Conservation (phyloP, 2,329 filamentous ascomycete species). For the Sporothrix humicola region DNA sequence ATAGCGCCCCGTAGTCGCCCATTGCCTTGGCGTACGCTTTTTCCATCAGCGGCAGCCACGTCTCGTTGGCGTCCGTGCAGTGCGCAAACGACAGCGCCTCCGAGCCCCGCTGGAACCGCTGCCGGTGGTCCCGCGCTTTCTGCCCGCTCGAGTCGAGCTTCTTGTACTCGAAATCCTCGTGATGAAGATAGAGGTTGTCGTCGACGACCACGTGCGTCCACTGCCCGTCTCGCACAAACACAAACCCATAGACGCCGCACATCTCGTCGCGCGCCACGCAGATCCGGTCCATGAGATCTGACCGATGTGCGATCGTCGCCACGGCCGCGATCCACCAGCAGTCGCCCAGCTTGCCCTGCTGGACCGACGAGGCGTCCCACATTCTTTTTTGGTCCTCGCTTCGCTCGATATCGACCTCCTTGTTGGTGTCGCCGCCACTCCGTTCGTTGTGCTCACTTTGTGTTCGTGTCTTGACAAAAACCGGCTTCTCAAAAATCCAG, state of each 20-base stretch:
- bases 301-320: constrained; percentile 69
- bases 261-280: constrained; percentile 71
- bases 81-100: constrained; percentile 72
- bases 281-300: constrained; percentile 67
- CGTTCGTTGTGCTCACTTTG: not conserved
- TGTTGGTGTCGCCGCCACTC: not conserved
- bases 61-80: constrained; percentile 72
- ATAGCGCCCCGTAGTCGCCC: constrained; percentile 71
- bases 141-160: constrained; percentile 46
- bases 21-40: constrained; percentile 81
- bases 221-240: constrained; percentile 60
- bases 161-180: constrained; percentile 56
- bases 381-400: not conserved
- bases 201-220: constrained; percentile 74
- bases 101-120: constrained; percentile 69
- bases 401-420: not conserved
- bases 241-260: constrained; percentile 47
- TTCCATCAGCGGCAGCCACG: constrained; percentile 74
- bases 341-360: constrained; percentile 62
- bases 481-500: constrained; percentile 63
- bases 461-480: constrained; percentile 52
- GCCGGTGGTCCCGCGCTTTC: constrained; percentile 65
- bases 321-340: constrained; percentile 77
- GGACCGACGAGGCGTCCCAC: constrained; percentile 46
- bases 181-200: constrained; percentile 70